Percentiles rank a stretch among this genome's conserved stretches.
Evolutionary conservation across 164 flowering plant genomes (phyloP).

Genomic region (Nelumbo lutea): DNA sequence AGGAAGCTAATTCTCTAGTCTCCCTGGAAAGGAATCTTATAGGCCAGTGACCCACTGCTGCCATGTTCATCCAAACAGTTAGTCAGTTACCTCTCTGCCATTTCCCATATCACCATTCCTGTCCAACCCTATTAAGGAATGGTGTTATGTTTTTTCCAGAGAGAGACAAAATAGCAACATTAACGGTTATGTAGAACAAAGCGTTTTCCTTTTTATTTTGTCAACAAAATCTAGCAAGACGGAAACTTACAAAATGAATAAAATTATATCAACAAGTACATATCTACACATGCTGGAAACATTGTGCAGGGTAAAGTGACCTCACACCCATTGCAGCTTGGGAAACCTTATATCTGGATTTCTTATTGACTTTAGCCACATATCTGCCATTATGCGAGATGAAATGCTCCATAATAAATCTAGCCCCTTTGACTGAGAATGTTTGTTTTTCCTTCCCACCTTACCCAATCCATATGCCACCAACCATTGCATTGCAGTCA

Average conservation of each 20-base stretch:
- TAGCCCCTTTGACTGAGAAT: conserved; percentile 32
- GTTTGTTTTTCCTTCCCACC: conserved; percentile 53
- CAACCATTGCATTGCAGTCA: conserved; percentile 92
- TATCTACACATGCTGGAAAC: neutral
- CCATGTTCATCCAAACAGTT: no score
- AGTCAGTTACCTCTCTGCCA: no score
- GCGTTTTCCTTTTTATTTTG: neutral
- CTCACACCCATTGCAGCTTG: conserved; percentile 21
- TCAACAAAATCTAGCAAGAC: neutral
- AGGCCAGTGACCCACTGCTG: no score
- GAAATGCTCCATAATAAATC: conserved; percentile 88
- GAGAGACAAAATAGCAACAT: no score
- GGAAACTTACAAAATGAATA: neutral
- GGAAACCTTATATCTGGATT: conserved; percentile 81
- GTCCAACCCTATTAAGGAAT: no score
- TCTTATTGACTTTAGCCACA: conserved; percentile 90
- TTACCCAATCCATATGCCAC: conserved; percentile 70
- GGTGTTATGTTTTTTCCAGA: no score
- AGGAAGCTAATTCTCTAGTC: no score
- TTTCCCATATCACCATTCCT: no score
- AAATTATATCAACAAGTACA: neutral
- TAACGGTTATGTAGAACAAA: no score
- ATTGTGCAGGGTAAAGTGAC: neutral
- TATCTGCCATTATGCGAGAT: conserved; percentile 77
- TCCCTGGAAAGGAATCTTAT: no score